A percentile compares a stretch with the other conserved stretches of the same genome.
Evolutionary conservation across 176 grass and related monocot species (phyloP).

Genomic region (Carex littledalei): DNA sequence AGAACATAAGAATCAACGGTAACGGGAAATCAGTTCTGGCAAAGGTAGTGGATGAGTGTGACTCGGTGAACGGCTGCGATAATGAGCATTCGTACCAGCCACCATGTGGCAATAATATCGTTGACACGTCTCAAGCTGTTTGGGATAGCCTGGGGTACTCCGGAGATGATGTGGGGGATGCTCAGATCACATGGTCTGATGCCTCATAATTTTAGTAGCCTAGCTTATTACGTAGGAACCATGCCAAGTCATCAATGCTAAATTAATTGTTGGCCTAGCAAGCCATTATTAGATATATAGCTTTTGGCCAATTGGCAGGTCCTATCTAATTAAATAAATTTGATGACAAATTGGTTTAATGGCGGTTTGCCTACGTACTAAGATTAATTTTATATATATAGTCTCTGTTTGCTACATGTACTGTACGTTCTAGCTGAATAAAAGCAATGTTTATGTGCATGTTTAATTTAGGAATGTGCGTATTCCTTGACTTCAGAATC

Average conservation of each 20-base stretch:
- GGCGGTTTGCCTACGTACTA: neutral
- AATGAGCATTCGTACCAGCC: conserved; percentile 18
- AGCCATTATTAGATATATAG: neutral
- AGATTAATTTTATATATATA: neutral
- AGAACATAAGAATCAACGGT: conserved; percentile 20
- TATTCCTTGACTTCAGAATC: neutral
- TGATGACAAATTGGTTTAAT: neutral
- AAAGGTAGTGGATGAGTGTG: conserved; percentile 45
- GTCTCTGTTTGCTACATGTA: neutral
- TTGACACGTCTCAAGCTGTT: conserved; percentile 16
- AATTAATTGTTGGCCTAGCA: neutral
- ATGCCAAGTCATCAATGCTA: neutral
- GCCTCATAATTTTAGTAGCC: neutral
- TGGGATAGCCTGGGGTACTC: conserved; percentile 29
- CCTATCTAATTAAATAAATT: neutral
- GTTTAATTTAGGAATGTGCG: too few relatives aligned
- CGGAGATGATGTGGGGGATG: neutral
- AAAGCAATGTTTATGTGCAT: neutral
- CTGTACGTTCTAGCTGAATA: neutral
- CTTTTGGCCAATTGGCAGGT: neutral
- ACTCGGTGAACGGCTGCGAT: conserved; percentile 39
- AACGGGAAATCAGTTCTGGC: conserved; percentile 29
- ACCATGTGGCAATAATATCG: conserved; percentile 25
- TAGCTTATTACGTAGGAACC: neutral
- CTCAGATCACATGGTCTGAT: conserved; percentile 32